Evolutionary conservation across 2,329 filamentous ascomycete genomes (phyloP).

Genomic region (Myriosclerotinia scirpicola): DNA sequence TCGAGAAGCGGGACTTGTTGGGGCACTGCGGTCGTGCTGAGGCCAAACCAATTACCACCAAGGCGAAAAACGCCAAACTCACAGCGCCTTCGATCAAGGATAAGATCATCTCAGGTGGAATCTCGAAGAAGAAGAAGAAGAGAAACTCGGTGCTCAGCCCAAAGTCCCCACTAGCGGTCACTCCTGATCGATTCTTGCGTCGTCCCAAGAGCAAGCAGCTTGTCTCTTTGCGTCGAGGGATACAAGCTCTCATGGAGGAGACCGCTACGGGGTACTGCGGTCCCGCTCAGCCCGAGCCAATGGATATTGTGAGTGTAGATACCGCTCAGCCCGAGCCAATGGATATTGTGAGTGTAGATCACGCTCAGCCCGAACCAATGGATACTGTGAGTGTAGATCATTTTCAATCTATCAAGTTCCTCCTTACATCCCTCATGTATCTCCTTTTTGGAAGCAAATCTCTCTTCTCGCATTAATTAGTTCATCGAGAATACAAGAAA

Average conservation of each 20-base stretch:
- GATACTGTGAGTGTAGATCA: constrained; percentile 11
- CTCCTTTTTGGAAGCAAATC: not conserved
- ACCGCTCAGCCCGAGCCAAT: not conserved
- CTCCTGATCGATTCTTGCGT: not conserved
- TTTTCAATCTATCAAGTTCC: not conserved
- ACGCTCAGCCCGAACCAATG: not conserved
- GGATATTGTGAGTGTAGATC: no score
- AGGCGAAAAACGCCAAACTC: no score
- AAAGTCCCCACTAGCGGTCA: not conserved
- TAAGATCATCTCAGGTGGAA: not conserved
- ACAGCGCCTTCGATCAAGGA: no score
- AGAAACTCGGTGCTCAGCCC: not conserved
- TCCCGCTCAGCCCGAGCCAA: not conserved
- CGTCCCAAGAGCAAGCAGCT: not conserved
- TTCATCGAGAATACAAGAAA: not conserved
- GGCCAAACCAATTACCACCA: not conserved
- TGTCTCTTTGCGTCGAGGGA: not conserved
- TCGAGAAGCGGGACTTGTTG: not conserved
- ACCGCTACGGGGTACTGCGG: not conserved
- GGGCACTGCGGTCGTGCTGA: not conserved
- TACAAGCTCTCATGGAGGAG: not conserved
- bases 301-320: constrained; percentile 15
- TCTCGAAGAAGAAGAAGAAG: constrained; percentile 3
- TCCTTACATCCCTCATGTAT: not conserved
- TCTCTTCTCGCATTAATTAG: not conserved